Evolutionary conservation across 2,329 filamentous ascomycete species (phyloP).

Genomic region (Penicillium sp.): DNA sequence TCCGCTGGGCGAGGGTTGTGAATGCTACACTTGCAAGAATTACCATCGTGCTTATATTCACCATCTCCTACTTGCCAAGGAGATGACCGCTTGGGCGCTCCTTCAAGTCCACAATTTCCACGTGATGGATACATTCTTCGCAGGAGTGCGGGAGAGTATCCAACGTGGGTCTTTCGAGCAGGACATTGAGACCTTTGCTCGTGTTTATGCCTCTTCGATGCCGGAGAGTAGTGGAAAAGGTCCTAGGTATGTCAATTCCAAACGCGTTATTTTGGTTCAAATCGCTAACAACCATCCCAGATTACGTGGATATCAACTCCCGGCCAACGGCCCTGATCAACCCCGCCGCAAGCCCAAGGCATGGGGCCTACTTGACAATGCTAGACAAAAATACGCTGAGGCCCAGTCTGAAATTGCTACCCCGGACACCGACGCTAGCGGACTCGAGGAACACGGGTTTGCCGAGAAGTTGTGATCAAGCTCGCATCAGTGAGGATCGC

Average conservation of each 20-base stretch:
- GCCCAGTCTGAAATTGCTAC: conserved; percentile 53
- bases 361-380: conserved; percentile 61
- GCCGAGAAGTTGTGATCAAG: conserved; percentile 43
- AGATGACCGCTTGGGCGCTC: conserved; percentile 95
- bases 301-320: conserved; percentile 79
- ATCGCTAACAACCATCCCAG: conserved; percentile 32
- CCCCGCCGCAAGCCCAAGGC: conserved; percentile 65
- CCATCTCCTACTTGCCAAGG: conserved; percentile 83
- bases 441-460: conserved; percentile 58
- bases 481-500: not conserved
- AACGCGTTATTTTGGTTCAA: not conserved
- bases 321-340: conserved; percentile 63
- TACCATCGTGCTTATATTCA: conserved; percentile 87
- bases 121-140: conserved; percentile 71
- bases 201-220: conserved; percentile 67
- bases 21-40: conserved; percentile 77
- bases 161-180: conserved; percentile 54
- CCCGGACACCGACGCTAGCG: conserved; percentile 52
- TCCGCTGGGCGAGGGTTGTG: conserved; percentile 64
- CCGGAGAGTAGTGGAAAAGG: conserved; percentile 74
- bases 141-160: conserved; percentile 66
- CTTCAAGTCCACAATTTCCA: conserved; percentile 90
- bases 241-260: conserved; percentile 57
- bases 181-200: conserved; percentile 61
- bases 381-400: conserved; percentile 49